Percentiles rank a stretch among this genome's conserved stretches.
Evolutionary conservation across 768 basidiomycete genomes (phyloP).

Genomic region (Tulasnella sp.): DNA sequence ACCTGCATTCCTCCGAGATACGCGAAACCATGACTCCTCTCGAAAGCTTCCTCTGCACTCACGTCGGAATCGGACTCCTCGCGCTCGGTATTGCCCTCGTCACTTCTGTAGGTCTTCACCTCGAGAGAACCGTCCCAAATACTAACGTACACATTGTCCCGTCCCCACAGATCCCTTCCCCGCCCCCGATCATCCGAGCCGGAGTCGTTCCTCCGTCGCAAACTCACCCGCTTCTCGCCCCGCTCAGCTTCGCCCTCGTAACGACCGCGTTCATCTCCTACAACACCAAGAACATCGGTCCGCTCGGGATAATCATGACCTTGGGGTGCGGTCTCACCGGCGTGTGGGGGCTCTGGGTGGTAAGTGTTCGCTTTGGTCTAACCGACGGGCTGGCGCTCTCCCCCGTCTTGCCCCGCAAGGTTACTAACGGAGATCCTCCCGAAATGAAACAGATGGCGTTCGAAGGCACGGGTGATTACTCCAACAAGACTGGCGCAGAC

Average conservation of each 20-base stretch:
- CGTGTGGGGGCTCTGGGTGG: slow-evolving; percentile 73
- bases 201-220: not conserved
- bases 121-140: slow-evolving; percentile 23
- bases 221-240: slow-evolving; percentile 58
- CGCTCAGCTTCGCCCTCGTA: slow-evolving; percentile 58
- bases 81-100: slow-evolving; percentile 61
- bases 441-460: slow-evolving; percentile 42
- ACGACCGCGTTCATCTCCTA: slow-evolving; percentile 67
- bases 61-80: slow-evolving; percentile 64
- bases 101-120: slow-evolving; percentile 52
- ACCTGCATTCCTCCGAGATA: slow-evolving; percentile 35
- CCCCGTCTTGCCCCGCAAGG: too few species aligned
- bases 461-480: slow-evolving; percentile 57
- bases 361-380: slow-evolving; percentile 46
- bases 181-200: slow-evolving; percentile 45
- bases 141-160: slow-evolving; percentile 18
- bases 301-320: slow-evolving; percentile 58
- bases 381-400: not conserved
- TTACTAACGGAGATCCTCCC: too few species aligned
- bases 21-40: slow-evolving; percentile 61
- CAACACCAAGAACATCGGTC: slow-evolving; percentile 57
- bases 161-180: slow-evolving; percentile 19
- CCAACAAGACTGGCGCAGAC: slow-evolving; percentile 78
- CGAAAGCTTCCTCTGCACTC: slow-evolving; percentile 69
- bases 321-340: slow-evolving; percentile 57